phyloP scores from a whole-genome alignment of 441 rosid genomes.

The Erodium trifolium region DNA sequence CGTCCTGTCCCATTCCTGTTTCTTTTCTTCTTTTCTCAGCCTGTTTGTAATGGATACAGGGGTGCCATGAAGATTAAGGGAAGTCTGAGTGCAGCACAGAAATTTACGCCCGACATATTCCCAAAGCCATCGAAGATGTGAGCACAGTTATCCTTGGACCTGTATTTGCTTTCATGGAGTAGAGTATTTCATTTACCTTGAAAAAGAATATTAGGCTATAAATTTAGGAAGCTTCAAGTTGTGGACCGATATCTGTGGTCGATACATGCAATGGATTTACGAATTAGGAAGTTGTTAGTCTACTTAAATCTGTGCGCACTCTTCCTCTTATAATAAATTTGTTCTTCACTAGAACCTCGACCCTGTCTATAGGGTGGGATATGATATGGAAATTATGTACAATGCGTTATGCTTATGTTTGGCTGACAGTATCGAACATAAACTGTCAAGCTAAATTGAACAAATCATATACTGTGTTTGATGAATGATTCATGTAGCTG shows the following conservation, averaged over 20 bases:
- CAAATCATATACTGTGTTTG: no score
- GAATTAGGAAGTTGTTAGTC: conserved; percentile 1
- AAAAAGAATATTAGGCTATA: background rate
- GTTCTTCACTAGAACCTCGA: background rate
- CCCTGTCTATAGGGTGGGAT: no score
- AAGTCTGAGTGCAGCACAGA: conserved; percentile 87
- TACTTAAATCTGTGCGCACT: background rate
- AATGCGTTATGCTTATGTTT: no score
- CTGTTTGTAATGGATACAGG: conserved; percentile 24
- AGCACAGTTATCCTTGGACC: conserved; percentile 15
- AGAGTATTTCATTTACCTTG: no score
- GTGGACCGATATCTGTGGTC: conserved; percentile 1
- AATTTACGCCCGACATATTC: conserved; percentile 89
- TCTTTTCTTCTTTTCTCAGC: no score
- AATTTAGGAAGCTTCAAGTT: background rate
- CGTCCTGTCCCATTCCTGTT: no score
- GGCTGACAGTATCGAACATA: no score
- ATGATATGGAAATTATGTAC: no score
- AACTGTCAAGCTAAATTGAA: no score
- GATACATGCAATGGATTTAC: background rate
- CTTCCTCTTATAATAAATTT: background rate
- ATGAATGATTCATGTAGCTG: no score
- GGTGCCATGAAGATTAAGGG: conserved; percentile 94
- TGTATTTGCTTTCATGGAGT: background rate
- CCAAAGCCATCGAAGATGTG: conserved; percentile 91